phyloP scores from a whole-genome alignment of 768 basidiomycete genomes.

The Hebeloma cylindrosporum region DNA sequence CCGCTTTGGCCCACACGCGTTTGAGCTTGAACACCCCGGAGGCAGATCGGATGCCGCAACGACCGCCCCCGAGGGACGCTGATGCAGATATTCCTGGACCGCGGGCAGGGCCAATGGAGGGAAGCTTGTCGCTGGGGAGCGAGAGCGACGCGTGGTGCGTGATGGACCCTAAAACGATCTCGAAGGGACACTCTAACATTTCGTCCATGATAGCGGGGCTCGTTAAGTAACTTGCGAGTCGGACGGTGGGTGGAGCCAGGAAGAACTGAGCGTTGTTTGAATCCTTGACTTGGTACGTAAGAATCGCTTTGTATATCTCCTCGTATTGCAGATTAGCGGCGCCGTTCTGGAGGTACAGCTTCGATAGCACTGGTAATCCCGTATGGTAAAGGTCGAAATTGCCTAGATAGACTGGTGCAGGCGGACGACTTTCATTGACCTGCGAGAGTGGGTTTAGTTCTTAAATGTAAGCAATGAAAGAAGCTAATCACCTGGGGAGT shows the following conservation, averaged over 20 bases:
- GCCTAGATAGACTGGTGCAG: constrained; percentile 23
- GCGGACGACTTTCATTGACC: no score
- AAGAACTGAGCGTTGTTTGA: constrained; percentile 35
- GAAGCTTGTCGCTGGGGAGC: constrained; percentile 2
- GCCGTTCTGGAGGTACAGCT: constrained; percentile 29
- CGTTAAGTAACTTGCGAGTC: constrained; percentile 21
- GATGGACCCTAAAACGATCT: constrained; percentile 27
- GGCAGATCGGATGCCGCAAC: constrained; percentile 34
- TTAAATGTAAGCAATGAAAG: no score
- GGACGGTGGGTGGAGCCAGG: no score
- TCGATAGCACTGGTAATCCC: constrained; percentile 35
- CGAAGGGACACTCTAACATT: constrained; percentile 34
- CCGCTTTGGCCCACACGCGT: constrained; percentile 29
- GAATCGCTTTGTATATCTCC: constrained; percentile 32
- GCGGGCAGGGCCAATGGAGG: constrained; percentile 1
- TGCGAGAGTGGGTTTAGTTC: no score
- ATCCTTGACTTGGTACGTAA: constrained; percentile 36
- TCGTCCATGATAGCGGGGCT: constrained; percentile 30
- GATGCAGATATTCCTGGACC: background rate
- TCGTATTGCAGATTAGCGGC: constrained; percentile 26
- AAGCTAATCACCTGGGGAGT: no score
- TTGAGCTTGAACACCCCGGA: constrained; percentile 36
- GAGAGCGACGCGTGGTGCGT: constrained; percentile 5
- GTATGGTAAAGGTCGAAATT: constrained; percentile 42
- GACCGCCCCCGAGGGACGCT: constrained; percentile 16